These are phyloP conservation scores for Planoprotostelium fungivorum DNA, from an alignment of 78 protist genomes.

Conservation along the genomic window DNA sequence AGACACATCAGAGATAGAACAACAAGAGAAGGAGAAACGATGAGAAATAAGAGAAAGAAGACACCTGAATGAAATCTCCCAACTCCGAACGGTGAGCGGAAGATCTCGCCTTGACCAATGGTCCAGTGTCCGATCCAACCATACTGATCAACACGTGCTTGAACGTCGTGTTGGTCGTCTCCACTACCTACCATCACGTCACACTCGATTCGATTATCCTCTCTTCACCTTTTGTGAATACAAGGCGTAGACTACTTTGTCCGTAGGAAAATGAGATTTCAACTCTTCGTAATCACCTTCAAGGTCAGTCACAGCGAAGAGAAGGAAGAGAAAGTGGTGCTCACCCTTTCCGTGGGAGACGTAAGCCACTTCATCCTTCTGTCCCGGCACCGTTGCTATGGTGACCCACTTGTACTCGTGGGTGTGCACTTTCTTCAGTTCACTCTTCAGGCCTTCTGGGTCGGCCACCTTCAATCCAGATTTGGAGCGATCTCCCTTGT, in stretches of 20 bases:
- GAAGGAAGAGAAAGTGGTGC: background rate
- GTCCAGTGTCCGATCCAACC: background rate
- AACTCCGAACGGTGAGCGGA: background rate
- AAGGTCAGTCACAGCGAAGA: background rate
- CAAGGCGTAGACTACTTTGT: background rate
- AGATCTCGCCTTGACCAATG: background rate
- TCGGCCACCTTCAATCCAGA: background rate
- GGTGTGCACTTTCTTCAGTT: background rate
- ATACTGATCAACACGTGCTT: background rate
- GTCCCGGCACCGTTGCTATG: background rate
- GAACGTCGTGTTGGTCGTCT: background rate
- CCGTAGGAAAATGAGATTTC: background rate
- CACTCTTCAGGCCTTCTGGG: background rate
- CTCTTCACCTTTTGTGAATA: background rate
- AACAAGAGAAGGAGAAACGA: background rate
- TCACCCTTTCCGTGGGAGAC: background rate
- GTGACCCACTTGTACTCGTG: background rate
- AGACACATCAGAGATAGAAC: too few relatives aligned
- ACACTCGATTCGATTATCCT: background rate
- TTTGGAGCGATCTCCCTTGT: background rate
- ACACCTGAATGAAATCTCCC: background rate
- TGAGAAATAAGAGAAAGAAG: background rate
- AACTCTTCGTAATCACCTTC: background rate
- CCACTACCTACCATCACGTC: too few relatives aligned
- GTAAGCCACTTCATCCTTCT: background rate